Evolutionary conservation across 169 alveolate genomes (phyloP).

Genomic region (Fabrea salina): DNA sequence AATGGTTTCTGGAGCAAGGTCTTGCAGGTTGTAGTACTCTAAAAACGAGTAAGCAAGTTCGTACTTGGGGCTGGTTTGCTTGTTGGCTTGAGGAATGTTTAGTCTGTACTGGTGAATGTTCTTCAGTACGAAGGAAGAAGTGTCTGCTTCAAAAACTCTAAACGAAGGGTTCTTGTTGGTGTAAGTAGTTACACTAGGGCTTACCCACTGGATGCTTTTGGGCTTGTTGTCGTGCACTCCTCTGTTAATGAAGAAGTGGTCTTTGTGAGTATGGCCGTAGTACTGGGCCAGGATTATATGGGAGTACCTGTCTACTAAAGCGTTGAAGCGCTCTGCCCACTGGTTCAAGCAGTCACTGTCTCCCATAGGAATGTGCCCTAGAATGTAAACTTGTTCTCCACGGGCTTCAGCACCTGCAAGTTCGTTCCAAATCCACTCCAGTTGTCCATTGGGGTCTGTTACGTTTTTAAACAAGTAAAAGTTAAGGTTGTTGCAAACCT

Average conservation of each 20-base stretch:
- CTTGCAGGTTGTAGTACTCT: background rate
- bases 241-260: background rate
- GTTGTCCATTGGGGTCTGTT: conserved; percentile 28
- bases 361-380: background rate
- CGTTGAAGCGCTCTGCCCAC: conserved; percentile 13
- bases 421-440: conserved; percentile 6
- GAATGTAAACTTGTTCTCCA: background rate
- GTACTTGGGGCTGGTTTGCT: background rate
- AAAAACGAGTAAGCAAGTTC: conserved; percentile 7
- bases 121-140: conserved; percentile 25
- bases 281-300: conserved; percentile 2
- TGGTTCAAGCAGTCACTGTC: conserved; percentile 26
- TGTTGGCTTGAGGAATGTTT: conserved; percentile 1
- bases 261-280: conserved; percentile 28
- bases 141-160: conserved; percentile 61
- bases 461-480: background rate
- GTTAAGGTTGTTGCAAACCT: conserved; percentile 8
- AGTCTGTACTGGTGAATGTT: conserved; percentile 13
- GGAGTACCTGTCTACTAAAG: conserved; percentile 20
- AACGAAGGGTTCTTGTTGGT: conserved; percentile 67
- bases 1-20: background rate
- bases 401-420: conserved; percentile 5
- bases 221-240: conserved; percentile 38
- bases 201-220: conserved; percentile 42
- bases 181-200: conserved; percentile 65